These are phyloP conservation scores for Drosera spatulata DNA, from an alignment of 179 eudicot species.

Conservation along the genomic window DNA sequence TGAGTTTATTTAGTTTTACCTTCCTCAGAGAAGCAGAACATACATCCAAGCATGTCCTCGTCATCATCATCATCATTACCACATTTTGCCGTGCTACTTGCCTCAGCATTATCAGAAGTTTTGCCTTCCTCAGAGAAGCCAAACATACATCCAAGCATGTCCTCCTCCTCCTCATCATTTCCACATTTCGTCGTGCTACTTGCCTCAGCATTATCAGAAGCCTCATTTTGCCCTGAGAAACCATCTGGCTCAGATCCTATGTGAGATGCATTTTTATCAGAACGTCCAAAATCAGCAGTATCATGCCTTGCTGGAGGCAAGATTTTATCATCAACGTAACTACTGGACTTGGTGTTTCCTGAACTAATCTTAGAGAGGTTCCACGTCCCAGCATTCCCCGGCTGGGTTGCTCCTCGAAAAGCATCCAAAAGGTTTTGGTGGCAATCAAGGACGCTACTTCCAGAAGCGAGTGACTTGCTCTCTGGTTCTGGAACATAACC, in stretches of 20 bases:
- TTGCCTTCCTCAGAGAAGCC: conserved; percentile 6
- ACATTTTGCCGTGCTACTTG: background rate
- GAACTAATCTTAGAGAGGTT: no score
- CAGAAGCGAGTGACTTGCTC: background rate
- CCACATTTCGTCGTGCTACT: conserved; percentile 2
- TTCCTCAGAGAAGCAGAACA: conserved; percentile 11
- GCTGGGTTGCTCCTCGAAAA: no score
- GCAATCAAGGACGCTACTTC: conserved; percentile 1
- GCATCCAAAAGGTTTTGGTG: background rate
- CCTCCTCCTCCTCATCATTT: conserved; percentile 13
- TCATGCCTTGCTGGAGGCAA: no score
- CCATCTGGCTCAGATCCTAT: conserved; percentile 4
- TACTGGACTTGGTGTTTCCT: no score
- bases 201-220: conserved; percentile 2
- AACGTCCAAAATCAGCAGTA: background rate
- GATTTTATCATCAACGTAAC: no score
- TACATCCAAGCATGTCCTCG: conserved; percentile 12
- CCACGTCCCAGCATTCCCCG: no score
- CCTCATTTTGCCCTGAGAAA: conserved; percentile 5
- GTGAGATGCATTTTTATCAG: conserved; percentile 7
- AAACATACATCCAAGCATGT: conserved; percentile 14
- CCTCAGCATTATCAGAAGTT: background rate
- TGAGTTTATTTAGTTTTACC: background rate
- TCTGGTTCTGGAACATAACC: conserved; percentile 1
- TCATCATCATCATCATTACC: conserved; percentile 11